Conservation (phyloP, 495 filamentous ascomycete species). For the Tuber umbilicatum region DNA sequence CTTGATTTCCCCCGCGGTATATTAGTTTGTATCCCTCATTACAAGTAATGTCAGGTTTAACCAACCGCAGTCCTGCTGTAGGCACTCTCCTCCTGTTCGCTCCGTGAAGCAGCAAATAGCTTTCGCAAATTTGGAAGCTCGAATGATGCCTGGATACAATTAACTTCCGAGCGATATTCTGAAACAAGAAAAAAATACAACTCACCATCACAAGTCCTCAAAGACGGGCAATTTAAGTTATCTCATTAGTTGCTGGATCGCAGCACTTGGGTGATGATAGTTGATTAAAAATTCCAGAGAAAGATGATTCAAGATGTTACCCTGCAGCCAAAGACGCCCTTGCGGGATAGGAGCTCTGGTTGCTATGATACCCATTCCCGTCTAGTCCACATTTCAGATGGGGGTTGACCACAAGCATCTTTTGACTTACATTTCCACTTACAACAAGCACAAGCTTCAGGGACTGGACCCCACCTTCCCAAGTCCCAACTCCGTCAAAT, state of each 20-base stretch:
- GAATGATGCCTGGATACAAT: constrained; percentile 34
- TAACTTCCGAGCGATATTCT: not conserved
- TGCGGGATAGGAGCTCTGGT: not conserved
- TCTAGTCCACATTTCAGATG: not conserved
- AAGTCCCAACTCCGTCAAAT: not conserved
- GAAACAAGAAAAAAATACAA: not conserved
- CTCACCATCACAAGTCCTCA: constrained; percentile 2
- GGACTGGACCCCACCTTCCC: not conserved
- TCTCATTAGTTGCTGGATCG: not conserved
- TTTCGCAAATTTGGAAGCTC: constrained; percentile 85
- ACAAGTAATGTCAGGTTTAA: constrained; percentile 14
- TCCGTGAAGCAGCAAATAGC: constrained; percentile 90
- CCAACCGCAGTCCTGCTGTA: constrained; percentile 88
- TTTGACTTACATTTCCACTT: not conserved
- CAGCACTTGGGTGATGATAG: not conserved
- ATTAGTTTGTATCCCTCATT: constrained; percentile 16
- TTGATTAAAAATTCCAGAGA: not conserved
- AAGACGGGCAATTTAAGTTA: not conserved
- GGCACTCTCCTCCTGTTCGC: constrained; percentile 87
- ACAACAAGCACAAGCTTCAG: not conserved
- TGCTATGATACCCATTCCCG: not conserved
- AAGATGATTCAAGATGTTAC: not conserved
- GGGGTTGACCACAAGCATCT: not conserved
- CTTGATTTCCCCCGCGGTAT: constrained; percentile 46
- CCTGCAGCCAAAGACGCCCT: not conserved